Evolutionary conservation across 495 filamentous ascomycete species (phyloP), one percentile per base, ranked within the genome.

Genomic region (Trypethelium eluteriae): DNA sequence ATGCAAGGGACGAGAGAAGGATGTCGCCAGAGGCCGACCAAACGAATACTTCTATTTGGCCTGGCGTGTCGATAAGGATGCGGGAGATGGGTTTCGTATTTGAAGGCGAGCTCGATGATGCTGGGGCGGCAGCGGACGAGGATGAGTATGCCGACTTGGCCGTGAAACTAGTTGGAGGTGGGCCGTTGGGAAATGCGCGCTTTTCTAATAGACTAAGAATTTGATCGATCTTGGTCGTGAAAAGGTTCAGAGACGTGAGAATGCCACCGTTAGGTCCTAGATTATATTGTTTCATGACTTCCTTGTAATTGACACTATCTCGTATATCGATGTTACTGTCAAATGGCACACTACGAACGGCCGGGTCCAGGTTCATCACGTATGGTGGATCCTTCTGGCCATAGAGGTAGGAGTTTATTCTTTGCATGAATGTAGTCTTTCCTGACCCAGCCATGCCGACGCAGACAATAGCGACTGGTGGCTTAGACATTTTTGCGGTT

Each of bases 261-360:
- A 99, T 98, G n/a, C 93, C 94, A 41, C 94, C 94, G 79, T 98
- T 98, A 3, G 94, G 94, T 0, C 94, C 94, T 0, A 99, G 85
- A 72, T 96, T 96, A 82, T 98, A 98, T 74, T 96, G 90, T 76
- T 90, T 91, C 94, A 99, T 99, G 69, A 99, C 94, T 77, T 99
- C 93, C 76, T 96, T 95, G 83, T 99, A 99, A 80, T 99, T 96
- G 73, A 99, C 91, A 38, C 88, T 92, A 77, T 99, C 95, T 67
- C 95, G 91, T 72, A 99, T 99, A 77, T 99, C 77, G 80, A 99
- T 97, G 78, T 99, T 98, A 79, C 86, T 86, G 67, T 96, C 91
- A 77, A 97, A 99, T n/a, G 94, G 95, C n/a, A 97, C 88, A 66
- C 86, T 89, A 66, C 89, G 85, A 38, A 99, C 93, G 46, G 95